Evolutionary conservation across 2,329 filamentous ascomycete species (phyloP).

Genomic region (Colletotrichum liaoningense): DNA sequence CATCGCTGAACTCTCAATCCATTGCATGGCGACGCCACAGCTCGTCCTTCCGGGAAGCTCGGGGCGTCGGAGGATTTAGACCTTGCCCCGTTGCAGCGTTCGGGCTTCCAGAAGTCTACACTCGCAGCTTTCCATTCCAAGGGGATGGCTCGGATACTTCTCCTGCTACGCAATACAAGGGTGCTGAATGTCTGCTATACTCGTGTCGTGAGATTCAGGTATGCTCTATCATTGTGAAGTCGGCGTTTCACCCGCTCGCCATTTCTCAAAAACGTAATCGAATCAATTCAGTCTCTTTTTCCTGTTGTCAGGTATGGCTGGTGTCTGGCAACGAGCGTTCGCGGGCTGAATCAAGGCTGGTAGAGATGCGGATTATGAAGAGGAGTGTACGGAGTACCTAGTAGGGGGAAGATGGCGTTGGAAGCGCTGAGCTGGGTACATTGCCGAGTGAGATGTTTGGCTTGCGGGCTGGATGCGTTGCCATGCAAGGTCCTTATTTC

Average conservation of each 20-base stretch:
- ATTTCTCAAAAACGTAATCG: neutral
- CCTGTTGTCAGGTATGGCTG: neutral
- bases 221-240: neutral
- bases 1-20: neutral
- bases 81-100: neutral
- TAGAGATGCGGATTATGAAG: neutral
- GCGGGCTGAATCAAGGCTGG: neutral
- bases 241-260: neutral
- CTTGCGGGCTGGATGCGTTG: neutral
- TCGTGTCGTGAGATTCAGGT: neutral
- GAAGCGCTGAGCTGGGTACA: neutral
- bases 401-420: neutral
- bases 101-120: neutral
- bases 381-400: neutral
- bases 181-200: neutral
- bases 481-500: neutral
- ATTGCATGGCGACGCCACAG: neutral
- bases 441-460: neutral
- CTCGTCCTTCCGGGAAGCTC: conserved; percentile 9
- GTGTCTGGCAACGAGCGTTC: neutral
- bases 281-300: neutral
- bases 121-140: neutral
- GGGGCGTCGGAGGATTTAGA: neutral
- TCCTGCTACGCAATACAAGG: neutral
- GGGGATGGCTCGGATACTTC: neutral